Evolutionary conservation across 345 rosid genomes (phyloP).

Genomic region (Cardamine occulta): DNA sequence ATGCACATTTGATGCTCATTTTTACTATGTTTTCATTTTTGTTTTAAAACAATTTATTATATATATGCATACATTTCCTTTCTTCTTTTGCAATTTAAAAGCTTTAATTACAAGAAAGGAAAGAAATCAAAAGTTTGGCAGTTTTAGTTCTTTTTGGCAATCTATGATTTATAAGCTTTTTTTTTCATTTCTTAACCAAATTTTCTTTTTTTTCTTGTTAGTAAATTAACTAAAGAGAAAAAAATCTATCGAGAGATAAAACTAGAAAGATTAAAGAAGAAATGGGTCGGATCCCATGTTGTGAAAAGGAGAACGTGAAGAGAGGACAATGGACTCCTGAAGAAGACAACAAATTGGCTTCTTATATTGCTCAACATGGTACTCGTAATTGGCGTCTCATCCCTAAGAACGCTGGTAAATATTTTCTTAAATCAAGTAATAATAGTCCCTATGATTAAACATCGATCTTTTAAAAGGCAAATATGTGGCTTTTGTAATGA

Average conservation of each 20-base stretch:
- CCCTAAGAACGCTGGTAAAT: slow-evolving; percentile 85
- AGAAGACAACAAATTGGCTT: slow-evolving; percentile 93
- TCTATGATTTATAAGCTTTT: slow-evolving; percentile 36
- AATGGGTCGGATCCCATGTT: slow-evolving; percentile 95
- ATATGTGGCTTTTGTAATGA: not conserved
- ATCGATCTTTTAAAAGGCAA: not conserved
- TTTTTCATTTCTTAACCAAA: slow-evolving; percentile 7
- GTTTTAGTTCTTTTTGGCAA: slow-evolving; percentile 39
- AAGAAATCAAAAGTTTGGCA: slow-evolving; percentile 38
- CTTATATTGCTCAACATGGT: slow-evolving; percentile 90
- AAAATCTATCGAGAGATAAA: not conserved
- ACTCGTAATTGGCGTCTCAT: slow-evolving; percentile 96
- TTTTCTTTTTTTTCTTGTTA: not conserved
- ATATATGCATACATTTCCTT: slow-evolving; percentile 39
- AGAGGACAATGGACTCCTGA: slow-evolving; percentile 99
- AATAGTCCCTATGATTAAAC: not conserved
- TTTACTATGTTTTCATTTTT: slow-evolving; percentile 9
- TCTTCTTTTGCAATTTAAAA: slow-evolving; percentile 41
- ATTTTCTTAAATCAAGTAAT: not conserved
- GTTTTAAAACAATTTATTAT: slow-evolving; percentile 1
- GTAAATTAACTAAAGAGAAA: slow-evolving; percentile 34
- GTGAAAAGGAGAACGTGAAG: slow-evolving; percentile 91
- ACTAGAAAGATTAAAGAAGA: slow-evolving; percentile 14
- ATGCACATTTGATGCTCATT: slow-evolving; percentile 69
- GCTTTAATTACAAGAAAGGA: slow-evolving; percentile 33